Percentiles rank a stretch among this genome's conserved stretches.
These are phyloP conservation scores for Halenospora varia DNA, from an alignment of 495 filamentous ascomycete species.

Conservation along the genomic window DNA sequence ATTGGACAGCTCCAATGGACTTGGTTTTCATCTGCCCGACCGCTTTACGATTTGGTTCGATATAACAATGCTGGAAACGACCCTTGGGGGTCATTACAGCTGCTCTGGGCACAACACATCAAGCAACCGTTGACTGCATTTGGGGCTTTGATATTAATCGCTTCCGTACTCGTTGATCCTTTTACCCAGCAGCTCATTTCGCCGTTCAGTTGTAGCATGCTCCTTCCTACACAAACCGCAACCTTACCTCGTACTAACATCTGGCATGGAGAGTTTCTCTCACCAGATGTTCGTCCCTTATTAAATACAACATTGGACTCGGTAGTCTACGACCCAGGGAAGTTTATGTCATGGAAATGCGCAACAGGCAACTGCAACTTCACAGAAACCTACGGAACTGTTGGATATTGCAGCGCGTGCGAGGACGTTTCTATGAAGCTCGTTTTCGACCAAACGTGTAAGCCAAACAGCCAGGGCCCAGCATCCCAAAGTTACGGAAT, in stretches of 20 bases:
- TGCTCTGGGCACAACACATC: conserved; percentile 13
- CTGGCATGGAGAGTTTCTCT: conserved; percentile 1
- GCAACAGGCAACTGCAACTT: conserved; percentile 16
- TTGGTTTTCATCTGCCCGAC: conserved; percentile 18
- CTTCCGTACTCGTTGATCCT: background rate
- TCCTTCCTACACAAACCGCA: conserved; percentile 4
- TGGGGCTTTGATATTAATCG: background rate
- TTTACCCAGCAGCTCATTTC: conserved; percentile 2
- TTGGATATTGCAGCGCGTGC: conserved; percentile 16
- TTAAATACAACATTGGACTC: background rate
- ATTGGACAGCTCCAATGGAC: conserved; percentile 24
- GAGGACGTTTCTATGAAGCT: conserved; percentile 14
- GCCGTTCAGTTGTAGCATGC: background rate
- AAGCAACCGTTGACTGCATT: background rate
- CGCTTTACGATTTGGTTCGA: conserved; percentile 17
- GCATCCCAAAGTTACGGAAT: background rate
- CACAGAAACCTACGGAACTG: conserved; percentile 5
- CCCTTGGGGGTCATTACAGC: conserved; percentile 12
- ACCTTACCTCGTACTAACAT: conserved; percentile 14
- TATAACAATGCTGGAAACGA: conserved; percentile 19
- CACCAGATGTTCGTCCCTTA: conserved; percentile 4
- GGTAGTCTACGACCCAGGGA: conserved; percentile 4
- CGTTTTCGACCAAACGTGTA: conserved; percentile 2
- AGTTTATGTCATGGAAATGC: conserved; percentile 6
- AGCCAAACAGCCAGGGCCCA: background rate